These are phyloP conservation scores for Skeletonema tropicum DNA, from an alignment of 108 stramenopile genomes.

Conservation along the genomic window DNA sequence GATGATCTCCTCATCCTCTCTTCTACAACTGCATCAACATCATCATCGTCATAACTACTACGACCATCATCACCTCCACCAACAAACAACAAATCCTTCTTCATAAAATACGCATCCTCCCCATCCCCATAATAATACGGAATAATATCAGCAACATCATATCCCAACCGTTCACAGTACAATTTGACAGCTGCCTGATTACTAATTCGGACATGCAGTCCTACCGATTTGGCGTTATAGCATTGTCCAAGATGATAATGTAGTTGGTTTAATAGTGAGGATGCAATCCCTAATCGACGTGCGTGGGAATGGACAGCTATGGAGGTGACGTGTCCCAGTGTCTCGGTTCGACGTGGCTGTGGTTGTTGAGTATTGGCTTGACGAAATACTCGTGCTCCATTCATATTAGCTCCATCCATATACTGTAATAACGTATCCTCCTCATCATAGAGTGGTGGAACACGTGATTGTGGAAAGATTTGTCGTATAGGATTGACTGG, in stretches of 20 bases:
- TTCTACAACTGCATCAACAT: neutral
- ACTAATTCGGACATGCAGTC: constrained; percentile 79
- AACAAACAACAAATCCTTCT: constrained; percentile 37
- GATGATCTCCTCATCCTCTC: neutral
- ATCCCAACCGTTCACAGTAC: constrained; percentile 71
- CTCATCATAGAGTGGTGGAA: constrained; percentile 6
- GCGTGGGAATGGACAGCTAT: constrained; percentile 77
- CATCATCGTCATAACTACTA: neutral
- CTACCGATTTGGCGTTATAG: constrained; percentile 60
- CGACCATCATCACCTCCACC: neutral
- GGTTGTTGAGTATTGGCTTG: constrained; percentile 3
- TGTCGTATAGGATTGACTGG: constrained; percentile 25
- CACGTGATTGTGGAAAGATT: constrained; percentile 29
- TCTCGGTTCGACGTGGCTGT: constrained; percentile 28
- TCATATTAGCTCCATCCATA: constrained; percentile 4
- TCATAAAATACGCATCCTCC: constrained; percentile 92
- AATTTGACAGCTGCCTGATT: constrained; percentile 76
- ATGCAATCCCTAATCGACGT: constrained; percentile 80
- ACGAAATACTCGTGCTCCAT: constrained; percentile 8
- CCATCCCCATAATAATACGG: constrained; percentile 89
- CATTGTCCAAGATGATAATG: constrained; percentile 71
- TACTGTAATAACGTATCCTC: constrained; percentile 22
- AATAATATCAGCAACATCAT: constrained; percentile 72
- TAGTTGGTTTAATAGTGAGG: constrained; percentile 72
- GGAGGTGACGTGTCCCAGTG: constrained; percentile 82